A percentile compares a stretch with the other conserved stretches of the same genome.
Conservation (phyloP, 73 alveolate genomes). For the Symbiodinium pilosum region DNA sequence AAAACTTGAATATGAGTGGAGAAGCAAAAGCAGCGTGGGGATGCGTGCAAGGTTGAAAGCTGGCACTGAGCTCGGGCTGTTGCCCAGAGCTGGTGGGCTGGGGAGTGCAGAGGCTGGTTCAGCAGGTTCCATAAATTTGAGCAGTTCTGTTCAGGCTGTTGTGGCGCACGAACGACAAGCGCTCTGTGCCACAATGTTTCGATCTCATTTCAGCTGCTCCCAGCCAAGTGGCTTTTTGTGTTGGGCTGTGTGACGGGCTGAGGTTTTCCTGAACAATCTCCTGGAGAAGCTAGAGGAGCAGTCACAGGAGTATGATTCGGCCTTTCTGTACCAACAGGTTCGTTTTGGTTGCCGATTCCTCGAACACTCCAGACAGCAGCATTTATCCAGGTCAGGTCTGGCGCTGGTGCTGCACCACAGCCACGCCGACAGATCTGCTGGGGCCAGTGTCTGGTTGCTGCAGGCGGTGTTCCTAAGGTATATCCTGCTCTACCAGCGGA, state of each 20-base stretch:
- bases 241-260: not conserved
- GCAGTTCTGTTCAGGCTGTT: slow-evolving; percentile 47
- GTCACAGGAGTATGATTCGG: slow-evolving; percentile 69
- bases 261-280: slow-evolving; percentile 61
- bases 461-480: slow-evolving; percentile 12
- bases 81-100: slow-evolving; percentile 19
- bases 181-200: slow-evolving; percentile 51
- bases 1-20: too few relatives aligned
- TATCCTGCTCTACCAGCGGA: slow-evolving; percentile 44
- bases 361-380: too few relatives aligned
- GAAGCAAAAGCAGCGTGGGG: too few relatives aligned
- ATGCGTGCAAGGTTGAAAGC: not conserved
- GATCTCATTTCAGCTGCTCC: not conserved
- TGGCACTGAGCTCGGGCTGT: not conserved
- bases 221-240: too few relatives aligned
- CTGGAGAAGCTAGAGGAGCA: slow-evolving; percentile 48
- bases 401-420: not conserved
- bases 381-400: too few relatives aligned
- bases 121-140: too few relatives aligned
- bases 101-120: too few relatives aligned
- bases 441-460: not conserved
- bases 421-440: not conserved
- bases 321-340: slow-evolving; percentile 51
- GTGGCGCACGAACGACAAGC: slow-evolving; percentile 57
- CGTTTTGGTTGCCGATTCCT: too few relatives aligned